Base-by-base conservation (phyloP, 2,329 filamentous ascomycete genomes). In the Stromatinia cepivora region DNA sequence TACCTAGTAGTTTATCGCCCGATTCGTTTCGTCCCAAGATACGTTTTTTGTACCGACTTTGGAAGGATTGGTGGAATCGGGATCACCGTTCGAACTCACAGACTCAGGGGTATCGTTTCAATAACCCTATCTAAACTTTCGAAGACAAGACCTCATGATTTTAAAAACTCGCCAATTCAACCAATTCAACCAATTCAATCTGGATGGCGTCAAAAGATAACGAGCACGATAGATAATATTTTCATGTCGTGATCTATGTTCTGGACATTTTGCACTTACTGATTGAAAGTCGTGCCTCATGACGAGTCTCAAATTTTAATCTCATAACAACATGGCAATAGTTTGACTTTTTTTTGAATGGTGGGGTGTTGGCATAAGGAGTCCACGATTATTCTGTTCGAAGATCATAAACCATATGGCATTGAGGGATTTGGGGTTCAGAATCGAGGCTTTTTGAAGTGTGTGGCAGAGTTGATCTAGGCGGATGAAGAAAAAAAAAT, bases 251-350 rank as follows among this genome's bases (percentile, higher is more conserved):
- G 36, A 59, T 28, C n/a, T 28, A 28, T 66, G 20, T 57, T 66
- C 63, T 66, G 63, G 48, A 25, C 50, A 57, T 46, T 45, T 65
- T 22, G 25, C 17, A 45, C 9, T 25, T 15, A 66, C 57, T 46
- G 52, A 46, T 56, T 53, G 39, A 8, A 45, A 66, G 63, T 66
- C 63, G 63, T 66, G 63, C 20, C 46, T 45, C 63, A 66, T 66
- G 63, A 66, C 63, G 52, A 66, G 36, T 66, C 63, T 45, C 63
- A 56, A 34, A 57, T 56, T 36, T 66, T 58, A 66, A 66, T 56
- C 31, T 66, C 25, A 62, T 31, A 25, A 57, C 22, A 61, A 46
- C 11, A 50, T 62, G 59, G 59, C 45, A 25, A 50, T 62, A 25
- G 58, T 34, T 36, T 34, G 28, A 15, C 17, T 6, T 42, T 28